Conservation (phyloP, 129 eudicot genomes). For the Smallanthus sonchifolius region DNA sequence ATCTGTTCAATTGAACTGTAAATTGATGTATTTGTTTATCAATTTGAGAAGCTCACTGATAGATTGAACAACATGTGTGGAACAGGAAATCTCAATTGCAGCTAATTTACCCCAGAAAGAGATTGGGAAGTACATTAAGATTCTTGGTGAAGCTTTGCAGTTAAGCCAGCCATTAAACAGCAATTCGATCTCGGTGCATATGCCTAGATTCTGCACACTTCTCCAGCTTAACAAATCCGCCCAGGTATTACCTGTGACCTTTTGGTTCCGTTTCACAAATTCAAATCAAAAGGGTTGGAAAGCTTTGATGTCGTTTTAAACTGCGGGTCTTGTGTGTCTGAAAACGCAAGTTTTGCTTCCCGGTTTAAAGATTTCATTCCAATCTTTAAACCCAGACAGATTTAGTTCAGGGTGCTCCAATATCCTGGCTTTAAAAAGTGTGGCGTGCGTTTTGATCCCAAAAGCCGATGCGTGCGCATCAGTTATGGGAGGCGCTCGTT, state of each 20-base stretch:
- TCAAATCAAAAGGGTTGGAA: no score
- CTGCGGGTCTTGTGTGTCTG: no score
- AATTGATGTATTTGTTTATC: background rate
- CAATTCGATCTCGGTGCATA: slow-evolving; percentile 96
- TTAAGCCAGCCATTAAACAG: slow-evolving; percentile 96
- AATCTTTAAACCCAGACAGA: background rate
- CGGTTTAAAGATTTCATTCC: background rate
- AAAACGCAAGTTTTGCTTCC: no score
- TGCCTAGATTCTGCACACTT: slow-evolving; percentile 98
- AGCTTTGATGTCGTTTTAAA: no score
- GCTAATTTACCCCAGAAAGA: slow-evolving; percentile 98
- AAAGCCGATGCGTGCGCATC: no score
- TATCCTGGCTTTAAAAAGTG: no score
- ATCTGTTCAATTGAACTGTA: background rate
- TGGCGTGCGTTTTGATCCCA: no score
- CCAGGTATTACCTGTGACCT: slow-evolving; percentile 45
- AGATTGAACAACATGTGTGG: background rate
- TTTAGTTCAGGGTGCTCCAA: background rate
- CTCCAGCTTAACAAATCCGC: slow-evolving; percentile 99
- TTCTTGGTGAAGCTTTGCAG: slow-evolving; percentile 98
- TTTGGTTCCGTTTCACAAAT: no score
- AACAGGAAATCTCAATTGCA: slow-evolving; percentile 92
- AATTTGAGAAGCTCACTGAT: background rate
- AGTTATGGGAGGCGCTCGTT: no score
- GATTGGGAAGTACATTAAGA: slow-evolving; percentile 97